Percentiles rank a stretch among this genome's conserved stretches.
Evolutionary conservation across 1,139 yeast species (phyloP).

Genomic region (Candida tetrigidarum): DNA sequence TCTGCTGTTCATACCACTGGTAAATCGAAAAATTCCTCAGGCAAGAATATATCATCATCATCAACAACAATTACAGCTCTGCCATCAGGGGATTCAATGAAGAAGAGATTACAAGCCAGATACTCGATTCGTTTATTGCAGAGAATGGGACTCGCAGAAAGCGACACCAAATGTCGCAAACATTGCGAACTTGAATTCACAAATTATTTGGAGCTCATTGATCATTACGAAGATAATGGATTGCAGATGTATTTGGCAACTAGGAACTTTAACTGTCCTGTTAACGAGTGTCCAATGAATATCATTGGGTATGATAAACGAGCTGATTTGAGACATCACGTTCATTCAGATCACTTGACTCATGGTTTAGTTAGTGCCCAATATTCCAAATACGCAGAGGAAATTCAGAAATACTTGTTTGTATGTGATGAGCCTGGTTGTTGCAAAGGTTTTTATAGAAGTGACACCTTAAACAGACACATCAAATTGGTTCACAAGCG

Average conservation of each 20-base stretch:
- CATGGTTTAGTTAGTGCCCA: conserved; percentile 23
- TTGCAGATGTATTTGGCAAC: conserved; percentile 1
- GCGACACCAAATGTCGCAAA: conserved; percentile 15
- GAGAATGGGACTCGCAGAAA: conserved; percentile 15
- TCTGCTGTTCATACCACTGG: neutral
- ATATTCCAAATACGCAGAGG: conserved; percentile 16
- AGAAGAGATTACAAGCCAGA: conserved; percentile 10
- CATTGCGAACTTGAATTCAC: conserved; percentile 17
- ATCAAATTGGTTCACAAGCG: conserved; percentile 50
- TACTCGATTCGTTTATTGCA: conserved; percentile 11
- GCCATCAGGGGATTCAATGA: neutral
- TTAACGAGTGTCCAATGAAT: conserved; percentile 62
- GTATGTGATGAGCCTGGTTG: conserved; percentile 37
- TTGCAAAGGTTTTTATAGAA: conserved; percentile 56
- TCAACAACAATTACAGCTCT: neutral
- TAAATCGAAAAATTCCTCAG: neutral
- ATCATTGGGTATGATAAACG: conserved; percentile 61
- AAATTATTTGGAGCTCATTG: conserved; percentile 17
- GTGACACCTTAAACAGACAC: conserved; percentile 61
- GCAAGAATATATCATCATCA: neutral
- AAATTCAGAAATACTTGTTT: conserved; percentile 20
- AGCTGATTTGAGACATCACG: conserved; percentile 65
- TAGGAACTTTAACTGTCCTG: conserved; percentile 45
- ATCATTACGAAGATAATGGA: conserved; percentile 15
- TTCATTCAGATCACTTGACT: conserved; percentile 54